Conservation (phyloP, 2,329 filamentous ascomycete genomes). For the Aspergillus sp. region DNA sequence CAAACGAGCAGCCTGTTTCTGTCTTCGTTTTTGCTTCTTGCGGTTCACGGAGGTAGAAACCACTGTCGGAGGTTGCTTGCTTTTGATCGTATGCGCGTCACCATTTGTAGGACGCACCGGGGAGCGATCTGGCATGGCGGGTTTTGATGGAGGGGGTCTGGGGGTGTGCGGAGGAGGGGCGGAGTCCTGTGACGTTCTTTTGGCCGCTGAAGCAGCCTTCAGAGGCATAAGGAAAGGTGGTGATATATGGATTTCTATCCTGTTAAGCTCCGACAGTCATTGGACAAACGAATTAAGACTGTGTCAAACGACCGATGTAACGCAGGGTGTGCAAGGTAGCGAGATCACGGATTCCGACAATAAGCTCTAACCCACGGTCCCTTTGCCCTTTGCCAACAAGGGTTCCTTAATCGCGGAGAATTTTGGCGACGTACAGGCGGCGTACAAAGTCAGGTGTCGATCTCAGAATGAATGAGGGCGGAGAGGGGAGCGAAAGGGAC, state of each 20-base stretch:
- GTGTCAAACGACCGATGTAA: background rate
- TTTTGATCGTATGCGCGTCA: conserved; percentile 15
- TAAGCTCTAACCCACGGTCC: too few relatives aligned
- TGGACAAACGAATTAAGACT: background rate
- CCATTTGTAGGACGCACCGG: conserved; percentile 24
- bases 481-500: conserved; percentile 20
- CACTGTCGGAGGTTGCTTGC: conserved; percentile 8
- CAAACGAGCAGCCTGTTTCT: conserved; percentile 70
- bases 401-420: too few relatives aligned
- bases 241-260: background rate
- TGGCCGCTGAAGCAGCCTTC: background rate
- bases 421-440: background rate
- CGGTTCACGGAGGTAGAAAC: conserved; percentile 59
- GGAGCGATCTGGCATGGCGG: conserved; percentile 24
- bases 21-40: conserved; percentile 90
- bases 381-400: background rate
- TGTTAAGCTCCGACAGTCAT: conserved; percentile 10
- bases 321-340: background rate
- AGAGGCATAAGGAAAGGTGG: background rate
- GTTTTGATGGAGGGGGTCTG: conserved; percentile 8
- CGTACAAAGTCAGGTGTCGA: conserved; percentile 4
- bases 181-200: conserved; percentile 3
- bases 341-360: background rate
- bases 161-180: conserved; percentile 15
- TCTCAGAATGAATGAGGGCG: conserved; percentile 13